Evolutionary conservation across 2,329 filamentous ascomycete species (phyloP).

Genomic region (Penicillium sp.): DNA sequence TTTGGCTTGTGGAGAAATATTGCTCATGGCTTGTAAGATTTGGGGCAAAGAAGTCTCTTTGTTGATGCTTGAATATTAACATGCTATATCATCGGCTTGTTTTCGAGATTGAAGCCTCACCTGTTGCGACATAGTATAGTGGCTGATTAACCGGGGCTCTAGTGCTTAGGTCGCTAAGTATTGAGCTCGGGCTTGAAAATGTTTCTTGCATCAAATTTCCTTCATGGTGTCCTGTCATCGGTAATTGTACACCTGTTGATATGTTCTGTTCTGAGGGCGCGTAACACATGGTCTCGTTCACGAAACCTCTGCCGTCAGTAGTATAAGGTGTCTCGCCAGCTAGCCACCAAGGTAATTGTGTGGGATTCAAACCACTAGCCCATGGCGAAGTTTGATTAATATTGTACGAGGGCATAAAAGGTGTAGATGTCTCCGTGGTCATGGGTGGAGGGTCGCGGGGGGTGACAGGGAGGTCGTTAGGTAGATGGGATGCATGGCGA

Average conservation of each 20-base stretch:
- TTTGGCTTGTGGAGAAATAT: slow-evolving; percentile 17
- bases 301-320: neutral
- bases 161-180: neutral
- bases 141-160: slow-evolving; percentile 10
- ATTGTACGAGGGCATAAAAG: slow-evolving; percentile 5
- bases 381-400: slow-evolving; percentile 3
- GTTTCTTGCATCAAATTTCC: neutral
- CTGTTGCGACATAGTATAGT: slow-evolving; percentile 23
- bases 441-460: slow-evolving; percentile 3
- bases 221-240: neutral
- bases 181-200: neutral
- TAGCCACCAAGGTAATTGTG: neutral
- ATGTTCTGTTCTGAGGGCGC: neutral
- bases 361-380: slow-evolving; percentile 4
- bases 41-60: slow-evolving; percentile 24
- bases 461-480: slow-evolving; percentile 4
- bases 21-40: slow-evolving; percentile 21
- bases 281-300: neutral
- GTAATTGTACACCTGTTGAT: neutral
- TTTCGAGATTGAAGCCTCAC: slow-evolving; percentile 10
- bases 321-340: neutral
- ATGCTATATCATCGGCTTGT: neutral
- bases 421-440: slow-evolving; percentile 8
- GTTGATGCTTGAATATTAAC: neutral
- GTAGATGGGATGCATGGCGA: slow-evolving; percentile 5